These are phyloP conservation scores for Dactylellina drechsleri DNA, from an alignment of 2,329 filamentous ascomycete species.

Conservation along the genomic window DNA sequence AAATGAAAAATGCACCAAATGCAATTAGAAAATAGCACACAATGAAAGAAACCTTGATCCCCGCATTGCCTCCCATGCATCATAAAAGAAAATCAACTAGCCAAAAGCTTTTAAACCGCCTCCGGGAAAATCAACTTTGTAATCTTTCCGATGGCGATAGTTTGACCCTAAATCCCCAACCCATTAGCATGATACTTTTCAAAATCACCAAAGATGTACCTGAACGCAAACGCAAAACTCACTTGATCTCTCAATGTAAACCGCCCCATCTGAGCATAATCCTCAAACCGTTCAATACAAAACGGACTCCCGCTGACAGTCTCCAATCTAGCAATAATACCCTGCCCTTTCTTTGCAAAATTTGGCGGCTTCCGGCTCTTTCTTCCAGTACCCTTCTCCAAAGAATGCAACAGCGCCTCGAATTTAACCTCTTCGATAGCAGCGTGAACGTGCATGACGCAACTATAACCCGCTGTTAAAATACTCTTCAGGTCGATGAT, in stretches of 20 bases:
- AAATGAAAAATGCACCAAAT: conserved; percentile 12
- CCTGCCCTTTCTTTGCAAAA: conserved; percentile 82
- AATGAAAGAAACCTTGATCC: neutral
- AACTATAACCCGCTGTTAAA: conserved; percentile 94
- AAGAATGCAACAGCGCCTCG: conserved; percentile 83
- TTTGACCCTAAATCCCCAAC: conserved; percentile 77
- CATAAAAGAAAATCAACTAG: neutral
- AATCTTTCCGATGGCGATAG: conserved; percentile 99
- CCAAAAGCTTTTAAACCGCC: conserved; percentile 27
- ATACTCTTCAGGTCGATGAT: conserved; percentile 96
- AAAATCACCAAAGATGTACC: conserved; percentile 27
- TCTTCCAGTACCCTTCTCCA: conserved; percentile 91
- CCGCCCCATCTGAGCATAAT: conserved; percentile 91
- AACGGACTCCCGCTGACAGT: conserved; percentile 85
- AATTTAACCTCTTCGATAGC: conserved; percentile 98
- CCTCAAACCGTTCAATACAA: conserved; percentile 93
- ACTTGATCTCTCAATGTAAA: conserved; percentile 91
- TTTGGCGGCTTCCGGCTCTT: conserved; percentile 94
- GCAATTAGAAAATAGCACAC: conserved; percentile 13
- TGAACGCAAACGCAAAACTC: conserved; percentile 60
- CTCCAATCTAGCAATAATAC: conserved; percentile 91
- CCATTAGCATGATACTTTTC: conserved; percentile 57
- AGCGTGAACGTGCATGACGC: conserved; percentile 95
- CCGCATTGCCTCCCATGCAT: neutral
- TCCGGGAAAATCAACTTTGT: conserved; percentile 78